Base-by-base conservation (phyloP, 306 rosid genomes). In the Vigna hirtella region DNA sequence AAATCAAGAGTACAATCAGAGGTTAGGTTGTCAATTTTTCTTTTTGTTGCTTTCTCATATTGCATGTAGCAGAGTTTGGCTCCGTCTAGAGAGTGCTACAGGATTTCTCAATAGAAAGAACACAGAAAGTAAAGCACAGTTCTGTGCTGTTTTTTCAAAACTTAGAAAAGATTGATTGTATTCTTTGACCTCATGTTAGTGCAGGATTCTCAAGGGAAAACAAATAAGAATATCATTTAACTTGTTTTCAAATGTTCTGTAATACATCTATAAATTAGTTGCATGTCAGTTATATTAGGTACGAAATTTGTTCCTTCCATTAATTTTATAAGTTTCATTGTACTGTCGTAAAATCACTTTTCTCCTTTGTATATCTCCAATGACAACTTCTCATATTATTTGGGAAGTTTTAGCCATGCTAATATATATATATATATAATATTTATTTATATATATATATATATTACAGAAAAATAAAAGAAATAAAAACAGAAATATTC, bases 21-120 rank as follows among this genome's bases (percentile, higher is more conserved):
- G 72, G 74, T 77, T 59, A 51, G 55, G 67, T 38, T 57, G 61
- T 77, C 79, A 77, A 72, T 57, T 77, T 80, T 34, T 43, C 61
- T 55, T 36, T 71, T 36, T 71, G 73, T 68, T 49, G 69, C 67
- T 77, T 84, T 70, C 74, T 68, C 68, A 67, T 77, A 80, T 79
- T 45, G 58, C 72, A 78, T 62, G 75, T 59, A 26, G 63, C 84
- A 70, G 58, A 61, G 49, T 53, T 72, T 66, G 65, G 79, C 72
- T 66, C 34, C 64, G 38, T 49, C 40, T 64, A 57, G 50, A 69
- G 40, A 45, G 47, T 71, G 24, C 70, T 16, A 32, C 70, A 47
- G 36, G 34, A 77, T 61, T 67, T 63, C 79, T 69, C 69, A 48
- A 52, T 77, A 66, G 66, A 69, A 83, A 83, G 9, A 80, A 24